phyloP scores from a whole-genome alignment of 2,329 filamentous ascomycete genomes.

The Passalora sequoiae region DNA sequence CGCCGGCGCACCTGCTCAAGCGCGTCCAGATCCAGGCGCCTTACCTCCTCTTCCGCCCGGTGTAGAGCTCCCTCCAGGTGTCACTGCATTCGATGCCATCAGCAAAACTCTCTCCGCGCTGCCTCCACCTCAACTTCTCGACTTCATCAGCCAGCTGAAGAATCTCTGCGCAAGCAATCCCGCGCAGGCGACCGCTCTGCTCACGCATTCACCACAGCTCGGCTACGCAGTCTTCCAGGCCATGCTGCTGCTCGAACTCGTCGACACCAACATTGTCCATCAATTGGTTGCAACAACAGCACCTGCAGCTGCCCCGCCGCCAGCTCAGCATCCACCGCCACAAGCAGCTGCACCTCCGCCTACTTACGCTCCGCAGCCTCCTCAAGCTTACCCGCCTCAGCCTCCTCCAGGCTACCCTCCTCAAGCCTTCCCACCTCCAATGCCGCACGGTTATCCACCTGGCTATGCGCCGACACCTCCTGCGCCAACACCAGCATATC shows the following conservation, averaged over 20 bases:
- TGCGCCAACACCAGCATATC: conserved; percentile 32
- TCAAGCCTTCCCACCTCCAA: conserved; percentile 23
- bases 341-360: conserved; percentile 29
- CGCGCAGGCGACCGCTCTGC: conserved; percentile 74
- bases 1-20: conserved; percentile 15
- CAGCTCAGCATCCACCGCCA: conserved; percentile 25
- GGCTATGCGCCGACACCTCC: conserved; percentile 43
- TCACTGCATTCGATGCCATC: conserved; percentile 84
- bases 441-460: conserved; percentile 22
- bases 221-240: conserved; percentile 94
- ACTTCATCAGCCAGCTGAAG: conserved; percentile 94
- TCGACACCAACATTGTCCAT: conserved; percentile 76
- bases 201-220: conserved; percentile 85
- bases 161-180: conserved; percentile 77
- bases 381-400: conserved; percentile 16
- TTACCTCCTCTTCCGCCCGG: conserved; percentile 80
- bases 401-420: conserved; percentile 21
- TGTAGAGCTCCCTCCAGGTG: conserved; percentile 73
- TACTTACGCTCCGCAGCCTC: conserved; percentile 27
- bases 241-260: conserved; percentile 83
- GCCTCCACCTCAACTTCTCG: conserved; percentile 81
- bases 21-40: conserved; percentile 42
- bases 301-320: conserved; percentile 20
- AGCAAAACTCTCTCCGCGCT: conserved; percentile 83
- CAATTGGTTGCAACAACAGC: conserved; percentile 56